Evolutionary conservation across 371 early-diverging fungal genomes (phyloP), one percentile per base, ranked within the genome.

Genomic region (Syncephalastrum monosporum): DNA sequence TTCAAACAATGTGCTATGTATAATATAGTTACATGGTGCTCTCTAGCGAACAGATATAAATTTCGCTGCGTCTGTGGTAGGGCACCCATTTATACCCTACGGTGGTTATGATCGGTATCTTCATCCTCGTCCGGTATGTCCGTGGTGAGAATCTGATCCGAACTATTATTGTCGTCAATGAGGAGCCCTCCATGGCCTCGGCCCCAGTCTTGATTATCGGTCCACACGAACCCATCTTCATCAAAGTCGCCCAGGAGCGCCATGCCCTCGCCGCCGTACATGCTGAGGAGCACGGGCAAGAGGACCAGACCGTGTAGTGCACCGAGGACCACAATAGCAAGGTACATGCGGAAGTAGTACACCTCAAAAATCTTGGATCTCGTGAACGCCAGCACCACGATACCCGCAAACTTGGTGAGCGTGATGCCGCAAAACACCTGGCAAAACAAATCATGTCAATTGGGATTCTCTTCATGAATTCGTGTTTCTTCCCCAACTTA

Each of bases 321-420:
- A 3, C 88, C 89, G 13, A 84, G 60, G 0, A 88, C 69, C 3
- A 90, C 89, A 66, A 89, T 89, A 10, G 81, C 57, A 3, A 90
- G 64, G 56, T 90, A 91, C 87, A 91, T 88, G 41, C 88, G 70
- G 71, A 91, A 91, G 60, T 91, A 91, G 57, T 86, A 91, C 8
- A 88, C 78, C 61, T 87, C 85, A 71, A 91, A 91, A 41, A 91
- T 85, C 68, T 86, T 85, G 60, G 87, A 86, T 17, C 81, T 67
- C 7, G 91, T 85, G 55, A 88, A 89, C 5, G 88, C 88, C 15
- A 91, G 66, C 4, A 90, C 88, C 51, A 82, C 57, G 38, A 91
- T 85, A 17, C 91, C 91, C 23, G 83, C 74, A 67, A 91, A 84
- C 57, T 91, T 91, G 33, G 91, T 91, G 55, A 88, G 56, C 3